Evolutionary conservation across 2,329 filamentous ascomycete genomes (phyloP).

Genomic region (Colletotrichum chrysophilum): DNA sequence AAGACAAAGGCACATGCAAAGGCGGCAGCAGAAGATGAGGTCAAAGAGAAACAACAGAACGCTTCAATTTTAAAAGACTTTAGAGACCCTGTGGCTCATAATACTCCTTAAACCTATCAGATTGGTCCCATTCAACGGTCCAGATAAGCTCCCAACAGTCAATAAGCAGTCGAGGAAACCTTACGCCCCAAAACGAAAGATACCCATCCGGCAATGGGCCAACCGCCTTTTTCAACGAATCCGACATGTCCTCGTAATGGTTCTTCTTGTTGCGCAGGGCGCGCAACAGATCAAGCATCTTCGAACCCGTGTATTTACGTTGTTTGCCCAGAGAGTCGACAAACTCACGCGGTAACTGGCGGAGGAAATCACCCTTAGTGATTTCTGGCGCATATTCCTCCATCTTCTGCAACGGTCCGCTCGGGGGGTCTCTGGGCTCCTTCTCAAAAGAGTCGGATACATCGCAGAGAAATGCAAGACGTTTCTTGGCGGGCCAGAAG

Average conservation of each 20-base stretch:
- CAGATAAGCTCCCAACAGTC: conserved; percentile 78
- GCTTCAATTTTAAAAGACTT: not conserved
- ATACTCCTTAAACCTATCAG: conserved; percentile 75
- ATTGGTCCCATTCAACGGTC: conserved; percentile 65
- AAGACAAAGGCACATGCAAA: not conserved
- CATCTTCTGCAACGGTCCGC: conserved; percentile 65
- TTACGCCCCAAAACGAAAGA: conserved; percentile 79
- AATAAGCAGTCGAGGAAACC: conserved; percentile 81
- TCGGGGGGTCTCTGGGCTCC: conserved; percentile 84
- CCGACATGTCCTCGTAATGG: conserved; percentile 96
- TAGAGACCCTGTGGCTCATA: conserved; percentile 56
- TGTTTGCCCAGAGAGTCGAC: conserved; percentile 92
- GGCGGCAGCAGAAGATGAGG: not conserved
- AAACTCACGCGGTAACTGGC: conserved; percentile 77
- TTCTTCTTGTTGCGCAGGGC: conserved; percentile 96
- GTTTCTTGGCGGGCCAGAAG: conserved; percentile 92
- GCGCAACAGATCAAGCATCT: conserved; percentile 84
- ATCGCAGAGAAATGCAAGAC: conserved; percentile 91
- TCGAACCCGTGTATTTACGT: conserved; percentile 87
- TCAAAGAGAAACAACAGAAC: not conserved
- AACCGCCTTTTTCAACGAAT: conserved; percentile 72
- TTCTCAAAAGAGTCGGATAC: conserved; percentile 97
- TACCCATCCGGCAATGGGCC: conserved; percentile 82
- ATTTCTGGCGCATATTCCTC: conserved; percentile 58
- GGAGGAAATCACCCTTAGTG: conserved; percentile 78